Percentiles rank a stretch among this genome's conserved stretches.
Conservation (phyloP, 148 eudicot species). For the Silene uniflora region DNA sequence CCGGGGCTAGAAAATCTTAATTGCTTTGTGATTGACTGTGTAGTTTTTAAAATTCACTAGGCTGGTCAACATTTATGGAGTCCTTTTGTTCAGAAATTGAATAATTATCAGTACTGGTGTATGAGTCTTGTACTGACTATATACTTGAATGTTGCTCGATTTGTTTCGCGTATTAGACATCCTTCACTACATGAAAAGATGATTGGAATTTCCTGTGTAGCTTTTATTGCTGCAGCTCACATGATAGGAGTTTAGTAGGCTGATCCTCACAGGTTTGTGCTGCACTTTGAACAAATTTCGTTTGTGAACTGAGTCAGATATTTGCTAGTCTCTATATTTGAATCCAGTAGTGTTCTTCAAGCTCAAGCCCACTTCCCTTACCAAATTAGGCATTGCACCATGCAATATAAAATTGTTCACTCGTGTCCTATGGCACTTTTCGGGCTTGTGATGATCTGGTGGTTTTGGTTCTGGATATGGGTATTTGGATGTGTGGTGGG, state of each 20-base stretch:
- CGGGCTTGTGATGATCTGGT: no score
- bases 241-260: background rate
- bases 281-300: no score
- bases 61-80: background rate
- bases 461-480: no score
- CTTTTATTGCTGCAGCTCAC: background rate
- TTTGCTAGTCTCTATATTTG: no score
- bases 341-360: no score
- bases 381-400: no score
- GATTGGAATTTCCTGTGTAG: background rate
- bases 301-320: no score
- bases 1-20: constrained; percentile 6
- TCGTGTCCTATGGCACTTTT: no score
- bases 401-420: no score
- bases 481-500: no score
- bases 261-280: background rate
- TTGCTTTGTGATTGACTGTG: background rate
- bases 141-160: background rate
- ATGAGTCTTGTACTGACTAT: background rate
- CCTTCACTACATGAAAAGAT: background rate
- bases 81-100: background rate
- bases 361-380: no score
- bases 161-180: background rate
- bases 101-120: background rate
- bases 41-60: background rate